phyloP scores from a whole-genome alignment of 352 stramenopile genomes.

The Pelagophyceae sp. region DNA sequence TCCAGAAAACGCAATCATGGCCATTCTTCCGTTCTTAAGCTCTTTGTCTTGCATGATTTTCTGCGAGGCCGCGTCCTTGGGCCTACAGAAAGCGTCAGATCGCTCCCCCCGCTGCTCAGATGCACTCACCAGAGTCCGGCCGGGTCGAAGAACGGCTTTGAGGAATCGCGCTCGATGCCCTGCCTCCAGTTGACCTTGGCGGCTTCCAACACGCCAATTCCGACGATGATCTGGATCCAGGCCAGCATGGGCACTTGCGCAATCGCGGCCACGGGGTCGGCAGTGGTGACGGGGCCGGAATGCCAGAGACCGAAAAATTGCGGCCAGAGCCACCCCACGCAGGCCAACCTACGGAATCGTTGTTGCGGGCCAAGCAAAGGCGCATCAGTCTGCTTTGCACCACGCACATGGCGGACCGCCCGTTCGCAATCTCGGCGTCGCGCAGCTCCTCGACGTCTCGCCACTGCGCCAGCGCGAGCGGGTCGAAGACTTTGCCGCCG shows the following conservation, averaged over 20 bases:
- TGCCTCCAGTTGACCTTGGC: constrained; percentile 42
- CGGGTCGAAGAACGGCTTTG: constrained; percentile 42
- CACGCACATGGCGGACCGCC: constrained; percentile 37
- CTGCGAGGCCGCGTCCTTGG: constrained; percentile 33
- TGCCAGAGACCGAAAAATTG: constrained; percentile 46
- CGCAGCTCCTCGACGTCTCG: constrained; percentile 46
- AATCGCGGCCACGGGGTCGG: constrained; percentile 53
- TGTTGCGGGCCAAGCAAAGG: neutral
- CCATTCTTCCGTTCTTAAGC: constrained; percentile 58
- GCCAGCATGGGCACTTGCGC: constrained; percentile 51
- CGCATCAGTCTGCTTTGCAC: too few species aligned
- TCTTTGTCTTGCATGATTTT: constrained; percentile 52
- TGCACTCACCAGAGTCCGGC: constrained; percentile 44
- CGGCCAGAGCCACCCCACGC: constrained; percentile 54
- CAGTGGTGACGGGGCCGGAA: constrained; percentile 45
- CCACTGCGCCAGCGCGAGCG: constrained; percentile 48
- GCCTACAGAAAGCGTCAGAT: too few species aligned
- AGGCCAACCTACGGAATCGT: constrained; percentile 46
- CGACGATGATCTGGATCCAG: constrained; percentile 57
- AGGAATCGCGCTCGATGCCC: neutral
- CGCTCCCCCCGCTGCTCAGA: too few species aligned
- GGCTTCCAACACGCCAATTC: constrained; percentile 50
- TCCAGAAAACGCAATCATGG: constrained; percentile 55
- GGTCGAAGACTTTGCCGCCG: constrained; percentile 34
- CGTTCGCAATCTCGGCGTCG: constrained; percentile 55